Conservation (phyloP, 2,329 filamentous ascomycete species). For the Alternaria consortialis region DNA sequence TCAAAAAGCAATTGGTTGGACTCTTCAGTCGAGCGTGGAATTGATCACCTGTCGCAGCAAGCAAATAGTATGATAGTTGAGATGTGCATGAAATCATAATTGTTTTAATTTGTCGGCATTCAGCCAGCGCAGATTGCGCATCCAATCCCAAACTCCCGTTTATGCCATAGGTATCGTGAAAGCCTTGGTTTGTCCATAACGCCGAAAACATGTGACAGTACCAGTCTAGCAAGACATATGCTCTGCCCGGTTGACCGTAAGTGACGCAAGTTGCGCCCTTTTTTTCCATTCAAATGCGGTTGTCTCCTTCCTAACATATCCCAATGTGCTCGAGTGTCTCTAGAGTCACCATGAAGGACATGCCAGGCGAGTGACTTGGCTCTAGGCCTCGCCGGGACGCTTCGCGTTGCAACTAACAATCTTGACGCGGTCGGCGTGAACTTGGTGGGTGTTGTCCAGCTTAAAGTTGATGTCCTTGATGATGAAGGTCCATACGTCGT, state of each 20-base stretch:
- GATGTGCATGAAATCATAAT: neutral
- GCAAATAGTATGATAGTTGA: neutral
- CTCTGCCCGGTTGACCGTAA: neutral
- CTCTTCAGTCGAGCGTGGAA: neutral
- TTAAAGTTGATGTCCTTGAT: slow-evolving; percentile 99
- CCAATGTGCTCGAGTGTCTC: neutral
- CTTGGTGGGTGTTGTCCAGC: slow-evolving; percentile 80
- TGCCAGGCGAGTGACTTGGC: slow-evolving; percentile 16
- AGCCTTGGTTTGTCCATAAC: slow-evolving; percentile 23
- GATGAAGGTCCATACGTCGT: slow-evolving; percentile 99
- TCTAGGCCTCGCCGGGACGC: slow-evolving; percentile 67
- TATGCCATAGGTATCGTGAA: slow-evolving; percentile 33
- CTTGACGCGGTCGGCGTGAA: slow-evolving; percentile 92
- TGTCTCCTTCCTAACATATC: neutral
- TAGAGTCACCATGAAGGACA: slow-evolving; percentile 13
- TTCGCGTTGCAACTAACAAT: slow-evolving; percentile 98
- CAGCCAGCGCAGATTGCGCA: neutral
- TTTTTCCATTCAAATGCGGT: neutral
- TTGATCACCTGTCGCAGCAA: neutral
- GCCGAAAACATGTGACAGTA: slow-evolving; percentile 17
- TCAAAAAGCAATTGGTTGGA: neutral
- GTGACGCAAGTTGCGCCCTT: neutral
- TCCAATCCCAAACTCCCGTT: slow-evolving; percentile 24
- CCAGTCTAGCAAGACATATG: neutral
- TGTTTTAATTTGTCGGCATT: slow-evolving; percentile 9